Percentiles rank a stretch among this genome's conserved stretches.
Evolutionary conservation across 83 land plant species (phyloP).

Genomic region (Thuja plicata): DNA sequence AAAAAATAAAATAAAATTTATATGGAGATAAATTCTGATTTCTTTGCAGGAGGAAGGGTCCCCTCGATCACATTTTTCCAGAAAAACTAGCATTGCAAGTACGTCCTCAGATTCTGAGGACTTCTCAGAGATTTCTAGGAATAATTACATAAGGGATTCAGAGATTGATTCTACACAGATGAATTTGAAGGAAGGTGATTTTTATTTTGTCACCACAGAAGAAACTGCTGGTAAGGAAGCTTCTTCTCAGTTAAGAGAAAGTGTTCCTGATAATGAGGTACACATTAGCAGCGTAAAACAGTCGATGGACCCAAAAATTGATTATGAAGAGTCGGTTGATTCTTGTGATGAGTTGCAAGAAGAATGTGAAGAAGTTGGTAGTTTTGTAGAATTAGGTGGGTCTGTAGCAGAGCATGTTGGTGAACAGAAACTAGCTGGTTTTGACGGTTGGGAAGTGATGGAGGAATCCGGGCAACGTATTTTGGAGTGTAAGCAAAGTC

Average conservation of each 20-base stretch:
- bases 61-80: conserved; percentile 13
- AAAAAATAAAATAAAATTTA: not conserved
- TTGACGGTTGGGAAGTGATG: not conserved
- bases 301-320: not conserved
- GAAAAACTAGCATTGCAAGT: not conserved
- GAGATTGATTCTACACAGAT: not conserved
- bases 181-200: not conserved
- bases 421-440: not conserved
- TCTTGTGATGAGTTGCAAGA: not conserved
- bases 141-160: not conserved
- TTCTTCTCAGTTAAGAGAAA: not conserved
- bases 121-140: not conserved
- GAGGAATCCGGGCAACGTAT: not conserved
- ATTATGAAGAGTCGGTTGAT: conserved; percentile 11
- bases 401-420: not conserved
- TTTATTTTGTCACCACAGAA: not conserved
- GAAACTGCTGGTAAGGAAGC: not conserved
- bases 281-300: not conserved
- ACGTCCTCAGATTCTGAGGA: conserved; percentile 8
- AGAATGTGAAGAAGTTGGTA: not conserved
- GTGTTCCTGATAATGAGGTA: not conserved
- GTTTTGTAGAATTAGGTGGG: not conserved
- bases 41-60: conserved; percentile 4
- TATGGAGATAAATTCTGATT: not conserved
- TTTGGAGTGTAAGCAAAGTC: not conserved